These are phyloP conservation scores for Bacterosira constricta DNA, from an alignment of 108 stramenopile genomes.

Conservation along the genomic window DNA sequence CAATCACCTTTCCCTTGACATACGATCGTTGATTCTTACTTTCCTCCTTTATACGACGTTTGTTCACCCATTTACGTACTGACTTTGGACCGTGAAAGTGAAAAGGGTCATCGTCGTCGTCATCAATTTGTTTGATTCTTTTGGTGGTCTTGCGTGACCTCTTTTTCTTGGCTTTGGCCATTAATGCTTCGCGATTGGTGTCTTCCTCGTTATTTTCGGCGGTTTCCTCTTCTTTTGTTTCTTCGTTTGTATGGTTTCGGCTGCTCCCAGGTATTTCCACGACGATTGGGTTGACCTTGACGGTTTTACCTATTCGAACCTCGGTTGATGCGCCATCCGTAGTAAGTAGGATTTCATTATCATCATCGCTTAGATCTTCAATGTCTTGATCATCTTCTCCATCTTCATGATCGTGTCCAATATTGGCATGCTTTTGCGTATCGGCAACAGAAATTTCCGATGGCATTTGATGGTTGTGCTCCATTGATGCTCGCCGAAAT, in stretches of 20 bases:
- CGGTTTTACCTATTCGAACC: conserved; percentile 49
- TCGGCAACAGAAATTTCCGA: conserved; percentile 33
- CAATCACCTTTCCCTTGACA: conserved; percentile 91
- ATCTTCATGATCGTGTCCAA: conserved; percentile 1
- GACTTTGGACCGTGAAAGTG: conserved; percentile 37
- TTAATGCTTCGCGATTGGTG: background rate
- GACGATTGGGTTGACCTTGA: conserved; percentile 56
- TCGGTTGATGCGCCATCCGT: conserved; percentile 37
- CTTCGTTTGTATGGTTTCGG: background rate
- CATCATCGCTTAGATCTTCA: conserved; percentile 45
- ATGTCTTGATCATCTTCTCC: background rate
- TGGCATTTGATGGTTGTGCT: background rate
- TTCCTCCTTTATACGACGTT: conserved; percentile 4
- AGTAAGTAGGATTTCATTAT: conserved; percentile 33
- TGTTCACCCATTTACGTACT: conserved; percentile 29
- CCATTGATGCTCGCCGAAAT: background rate
- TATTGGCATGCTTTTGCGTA: conserved; percentile 24
- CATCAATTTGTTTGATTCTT: background rate
- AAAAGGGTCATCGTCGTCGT: conserved; percentile 21
- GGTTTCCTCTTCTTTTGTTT: conserved; percentile 46
- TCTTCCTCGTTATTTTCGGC: conserved; percentile 5
- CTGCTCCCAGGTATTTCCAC: conserved; percentile 30
- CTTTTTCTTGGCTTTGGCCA: conserved; percentile 11
- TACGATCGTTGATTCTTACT: conserved; percentile 41
- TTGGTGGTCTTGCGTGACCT: background rate